Evolutionary conservation across 805 yeast genomes (phyloP).

Genomic region (Suhomyces emberorum): DNA sequence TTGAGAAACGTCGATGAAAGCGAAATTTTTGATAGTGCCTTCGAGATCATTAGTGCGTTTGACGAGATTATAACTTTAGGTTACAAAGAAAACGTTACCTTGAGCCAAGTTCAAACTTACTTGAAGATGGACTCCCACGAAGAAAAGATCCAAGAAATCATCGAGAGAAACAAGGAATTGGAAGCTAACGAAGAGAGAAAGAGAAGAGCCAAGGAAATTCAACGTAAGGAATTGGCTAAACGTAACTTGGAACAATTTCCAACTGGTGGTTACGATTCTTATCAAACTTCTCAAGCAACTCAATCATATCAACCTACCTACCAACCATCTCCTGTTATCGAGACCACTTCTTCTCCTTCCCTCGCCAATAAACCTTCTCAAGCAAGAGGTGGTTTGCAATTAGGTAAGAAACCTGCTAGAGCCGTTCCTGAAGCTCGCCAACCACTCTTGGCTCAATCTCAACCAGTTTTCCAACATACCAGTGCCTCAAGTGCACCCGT

Average conservation of each 20-base stretch:
- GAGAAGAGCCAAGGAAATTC: constrained; percentile 88
- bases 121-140: constrained; percentile 98
- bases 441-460: constrained; percentile 29
- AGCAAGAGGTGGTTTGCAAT: constrained; percentile 69
- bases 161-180: constrained; percentile 92
- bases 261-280: constrained; percentile 21
- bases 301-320: constrained; percentile 29
- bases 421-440: constrained; percentile 22
- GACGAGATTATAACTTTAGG: constrained; percentile 93
- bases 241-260: constrained; percentile 51
- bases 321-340: constrained; percentile 25
- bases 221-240: constrained; percentile 69
- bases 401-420: constrained; percentile 54
- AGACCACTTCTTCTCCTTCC: constrained; percentile 15
- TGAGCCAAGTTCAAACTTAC: constrained; percentile 80
- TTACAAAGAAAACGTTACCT: constrained; percentile 79
- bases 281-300: constrained; percentile 10
- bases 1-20: constrained; percentile 73
- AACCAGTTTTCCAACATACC: constrained; percentile 31
- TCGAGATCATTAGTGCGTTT: constrained; percentile 85
- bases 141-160: constrained; percentile 96
- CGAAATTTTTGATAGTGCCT: constrained; percentile 79
- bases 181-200: constrained; percentile 98
- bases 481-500: constrained; percentile 18
- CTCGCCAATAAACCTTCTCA: constrained; percentile 19